These are phyloP conservation scores for Saposhnikovia divaricata DNA, from an alignment of 129 eudicot genomes.

Conservation along the genomic window DNA sequence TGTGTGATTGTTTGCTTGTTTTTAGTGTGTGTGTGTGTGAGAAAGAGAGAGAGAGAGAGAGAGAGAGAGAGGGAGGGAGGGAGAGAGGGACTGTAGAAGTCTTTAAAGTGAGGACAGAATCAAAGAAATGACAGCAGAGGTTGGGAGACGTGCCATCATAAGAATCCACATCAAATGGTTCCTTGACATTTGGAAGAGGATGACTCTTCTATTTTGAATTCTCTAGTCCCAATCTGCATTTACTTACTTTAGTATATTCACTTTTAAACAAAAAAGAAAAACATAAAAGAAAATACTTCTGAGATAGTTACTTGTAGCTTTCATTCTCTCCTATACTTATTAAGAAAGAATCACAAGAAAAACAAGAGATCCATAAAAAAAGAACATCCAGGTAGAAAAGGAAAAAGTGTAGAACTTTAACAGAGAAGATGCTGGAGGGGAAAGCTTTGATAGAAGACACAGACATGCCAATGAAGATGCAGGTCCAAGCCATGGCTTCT, in stretches of 20 bases:
- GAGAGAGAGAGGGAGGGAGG: background rate
- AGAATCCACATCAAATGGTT: conserved; percentile 7
- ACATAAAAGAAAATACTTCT: background rate
- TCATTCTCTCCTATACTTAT: background rate
- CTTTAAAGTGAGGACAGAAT: background rate
- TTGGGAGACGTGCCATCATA: conserved; percentile 4
- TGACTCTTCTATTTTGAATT: background rate
- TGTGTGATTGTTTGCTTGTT: background rate
- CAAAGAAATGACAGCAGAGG: background rate
- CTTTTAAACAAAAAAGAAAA: background rate
- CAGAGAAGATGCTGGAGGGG: conserved; percentile 75
- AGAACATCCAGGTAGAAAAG: background rate
- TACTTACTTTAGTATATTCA: background rate
- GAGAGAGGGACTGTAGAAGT: background rate
- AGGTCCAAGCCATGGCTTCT: conserved; percentile 87
- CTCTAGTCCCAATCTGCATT: background rate
- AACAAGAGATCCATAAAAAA: background rate
- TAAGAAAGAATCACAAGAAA: background rate
- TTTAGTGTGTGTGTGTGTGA: background rate
- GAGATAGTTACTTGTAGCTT: background rate
- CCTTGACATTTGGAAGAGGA: conserved; percentile 2
- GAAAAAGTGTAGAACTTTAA: conserved; percentile 5
- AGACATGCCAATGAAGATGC: conserved; percentile 97
- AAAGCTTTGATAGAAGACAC: conserved; percentile 81
- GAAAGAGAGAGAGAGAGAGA: background rate